These are phyloP conservation scores for Ogataea neopini DNA, from an alignment of 805 yeast species.

Conservation along the genomic window DNA sequence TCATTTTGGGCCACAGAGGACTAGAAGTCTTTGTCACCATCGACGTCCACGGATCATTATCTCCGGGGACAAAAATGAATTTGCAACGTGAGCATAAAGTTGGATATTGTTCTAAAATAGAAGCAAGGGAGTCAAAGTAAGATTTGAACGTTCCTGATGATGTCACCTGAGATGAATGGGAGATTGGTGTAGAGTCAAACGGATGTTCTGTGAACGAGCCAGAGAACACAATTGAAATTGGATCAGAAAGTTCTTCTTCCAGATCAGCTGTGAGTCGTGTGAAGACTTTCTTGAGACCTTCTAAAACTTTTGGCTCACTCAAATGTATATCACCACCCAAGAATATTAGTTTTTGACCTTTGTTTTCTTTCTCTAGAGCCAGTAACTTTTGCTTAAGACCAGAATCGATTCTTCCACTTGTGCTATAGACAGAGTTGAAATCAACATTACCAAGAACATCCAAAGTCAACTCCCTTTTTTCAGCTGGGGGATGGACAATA, in stretches of 20 bases:
- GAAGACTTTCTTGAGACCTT: conserved; percentile 67
- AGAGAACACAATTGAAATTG: conserved; percentile 69
- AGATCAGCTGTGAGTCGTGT: conserved; percentile 50
- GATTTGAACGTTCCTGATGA: conserved; percentile 59
- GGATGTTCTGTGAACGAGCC: conserved; percentile 81
- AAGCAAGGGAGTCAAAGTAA: conserved; percentile 73
- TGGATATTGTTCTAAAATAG: conserved; percentile 60
- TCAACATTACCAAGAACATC: conserved; percentile 81
- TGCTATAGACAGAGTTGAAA: conserved; percentile 40
- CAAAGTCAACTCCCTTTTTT: conserved; percentile 61
- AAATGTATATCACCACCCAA: conserved; percentile 76
- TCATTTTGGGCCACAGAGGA: conserved; percentile 68
- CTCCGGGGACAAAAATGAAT: conserved; percentile 81
- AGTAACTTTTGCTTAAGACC: conserved; percentile 55
- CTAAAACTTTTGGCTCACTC: conserved; percentile 58
- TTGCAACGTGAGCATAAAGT: conserved; percentile 51
- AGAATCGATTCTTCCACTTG: conserved; percentile 56
- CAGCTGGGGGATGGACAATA: conserved; percentile 88
- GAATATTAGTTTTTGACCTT: conserved; percentile 60
- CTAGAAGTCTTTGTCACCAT: conserved; percentile 62
- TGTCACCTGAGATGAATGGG: conserved; percentile 49
- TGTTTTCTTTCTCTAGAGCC: conserved; percentile 54
- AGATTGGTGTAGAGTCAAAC: conserved; percentile 53
- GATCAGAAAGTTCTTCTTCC: conserved; percentile 38
- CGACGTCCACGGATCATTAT: conserved; percentile 92